Conservation (phyloP, 495 filamentous ascomycete species). For the Cercophora scortea region DNA sequence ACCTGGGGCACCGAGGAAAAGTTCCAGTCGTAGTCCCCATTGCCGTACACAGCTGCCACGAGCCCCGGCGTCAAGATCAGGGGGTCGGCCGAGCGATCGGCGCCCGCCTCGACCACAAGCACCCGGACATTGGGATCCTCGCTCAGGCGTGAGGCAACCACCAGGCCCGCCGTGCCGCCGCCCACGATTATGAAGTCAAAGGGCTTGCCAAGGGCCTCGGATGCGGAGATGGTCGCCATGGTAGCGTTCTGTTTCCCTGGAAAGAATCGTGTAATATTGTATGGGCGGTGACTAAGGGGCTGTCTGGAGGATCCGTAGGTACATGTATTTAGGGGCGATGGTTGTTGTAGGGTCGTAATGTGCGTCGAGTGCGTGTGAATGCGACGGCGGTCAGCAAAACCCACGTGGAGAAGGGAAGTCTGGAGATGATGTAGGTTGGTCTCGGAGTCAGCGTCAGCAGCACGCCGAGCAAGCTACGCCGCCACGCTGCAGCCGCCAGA, state of each 20-base stretch:
- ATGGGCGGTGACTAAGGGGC: no score
- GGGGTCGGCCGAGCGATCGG: slow-evolving; percentile 38
- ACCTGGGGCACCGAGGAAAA: slow-evolving; percentile 40
- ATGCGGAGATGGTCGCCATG: not conserved
- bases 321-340: no score
- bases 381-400: no score
- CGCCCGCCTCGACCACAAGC: slow-evolving; percentile 49
- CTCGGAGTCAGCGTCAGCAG: no score
- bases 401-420: no score
- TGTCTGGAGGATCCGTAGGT: no score
- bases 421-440: no score
- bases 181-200: slow-evolving; percentile 86
- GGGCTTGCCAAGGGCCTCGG: slow-evolving; percentile 8
- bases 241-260: not conserved
- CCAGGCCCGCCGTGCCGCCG: slow-evolving; percentile 82
- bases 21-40: slow-evolving; percentile 50
- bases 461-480: no score
- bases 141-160: slow-evolving; percentile 57
- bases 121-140: slow-evolving; percentile 35
- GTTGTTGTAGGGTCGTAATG: no score
- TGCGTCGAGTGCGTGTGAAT: no score
- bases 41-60: slow-evolving; percentile 35
- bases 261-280: not conserved
- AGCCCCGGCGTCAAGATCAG: slow-evolving; percentile 39
- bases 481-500: no score